Evolutionary conservation across 805 yeast species (phyloP).

Genomic region (Candida corydali): DNA sequence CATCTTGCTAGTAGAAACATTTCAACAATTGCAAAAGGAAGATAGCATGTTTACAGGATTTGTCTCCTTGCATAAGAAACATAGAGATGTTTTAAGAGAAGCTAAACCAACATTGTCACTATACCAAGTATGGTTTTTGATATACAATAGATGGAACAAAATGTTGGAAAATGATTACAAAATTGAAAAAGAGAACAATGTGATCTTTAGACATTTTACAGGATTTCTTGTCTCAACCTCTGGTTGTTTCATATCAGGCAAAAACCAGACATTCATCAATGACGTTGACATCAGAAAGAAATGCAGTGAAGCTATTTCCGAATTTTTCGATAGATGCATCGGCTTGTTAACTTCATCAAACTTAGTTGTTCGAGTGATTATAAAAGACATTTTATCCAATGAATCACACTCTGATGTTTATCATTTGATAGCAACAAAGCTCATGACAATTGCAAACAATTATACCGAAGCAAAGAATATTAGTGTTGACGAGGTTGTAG

Average conservation of each 20-base stretch:
- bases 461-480: constrained; percentile 22
- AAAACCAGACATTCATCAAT: constrained; percentile 18
- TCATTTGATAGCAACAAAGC: constrained; percentile 42
- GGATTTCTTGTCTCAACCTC: constrained; percentile 71
- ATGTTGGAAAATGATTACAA: constrained; percentile 20
- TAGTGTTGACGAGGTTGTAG: constrained; percentile 24
- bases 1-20: constrained; percentile 23
- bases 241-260: constrained; percentile 48
- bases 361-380: constrained; percentile 59
- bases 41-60: constrained; percentile 60
- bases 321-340: constrained; percentile 50
- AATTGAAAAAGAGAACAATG: constrained; percentile 32
- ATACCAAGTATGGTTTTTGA: constrained; percentile 37
- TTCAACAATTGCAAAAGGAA: constrained; percentile 45
- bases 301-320: constrained; percentile 35
- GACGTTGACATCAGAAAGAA: constrained; percentile 22
- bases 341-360: constrained; percentile 45
- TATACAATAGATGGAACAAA: constrained; percentile 48
- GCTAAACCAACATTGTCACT: constrained; percentile 25
- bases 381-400: constrained; percentile 64
- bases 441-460: constrained; percentile 34
- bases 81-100: constrained; percentile 37
- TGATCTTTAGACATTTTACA: constrained; percentile 60
- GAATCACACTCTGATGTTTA: constrained; percentile 61
- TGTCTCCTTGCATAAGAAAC: constrained; percentile 67